Conservation (phyloP, 108 stramenopile species). For the Parietichytrium sp. region DNA sequence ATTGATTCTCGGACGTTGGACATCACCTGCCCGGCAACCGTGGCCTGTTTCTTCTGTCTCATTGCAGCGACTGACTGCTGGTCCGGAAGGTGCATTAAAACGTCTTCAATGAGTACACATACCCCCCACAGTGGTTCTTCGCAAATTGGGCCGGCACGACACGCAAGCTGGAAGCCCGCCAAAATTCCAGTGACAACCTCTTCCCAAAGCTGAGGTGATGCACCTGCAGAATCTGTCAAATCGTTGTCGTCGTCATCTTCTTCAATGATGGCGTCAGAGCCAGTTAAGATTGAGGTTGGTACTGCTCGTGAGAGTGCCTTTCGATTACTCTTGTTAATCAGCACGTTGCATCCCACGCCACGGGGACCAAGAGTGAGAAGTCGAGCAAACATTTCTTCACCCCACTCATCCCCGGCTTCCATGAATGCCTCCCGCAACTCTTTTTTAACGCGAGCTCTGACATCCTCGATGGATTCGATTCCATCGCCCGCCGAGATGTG, state of each 20-base stretch:
- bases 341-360: conserved; percentile 36
- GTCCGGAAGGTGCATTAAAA: not conserved
- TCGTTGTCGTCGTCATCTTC: not conserved
- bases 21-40: conserved; percentile 5
- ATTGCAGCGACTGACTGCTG: not conserved
- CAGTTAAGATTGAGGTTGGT: not conserved
- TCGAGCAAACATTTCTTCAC: not conserved
- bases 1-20: conserved; percentile 9
- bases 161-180: conserved; percentile 47
- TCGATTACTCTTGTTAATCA: not conserved
- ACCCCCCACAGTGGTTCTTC: conserved; percentile 52
- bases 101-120: conserved; percentile 15
- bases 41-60: not conserved
- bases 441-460: not conserved
- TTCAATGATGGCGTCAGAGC: not conserved
- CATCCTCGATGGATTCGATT: not conserved
- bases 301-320: not conserved
- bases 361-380: conserved; percentile 22
- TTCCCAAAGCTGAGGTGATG: not conserved
- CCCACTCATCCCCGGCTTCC: conserved; percentile 26
- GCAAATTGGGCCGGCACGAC: conserved; percentile 45
- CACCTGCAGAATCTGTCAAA: not conserved
- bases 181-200: not conserved
- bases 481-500: not conserved
- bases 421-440: not conserved